phyloP scores from a whole-genome alignment of 2,329 filamentous ascomycete genomes.

The Alternaria gaisen region DNA sequence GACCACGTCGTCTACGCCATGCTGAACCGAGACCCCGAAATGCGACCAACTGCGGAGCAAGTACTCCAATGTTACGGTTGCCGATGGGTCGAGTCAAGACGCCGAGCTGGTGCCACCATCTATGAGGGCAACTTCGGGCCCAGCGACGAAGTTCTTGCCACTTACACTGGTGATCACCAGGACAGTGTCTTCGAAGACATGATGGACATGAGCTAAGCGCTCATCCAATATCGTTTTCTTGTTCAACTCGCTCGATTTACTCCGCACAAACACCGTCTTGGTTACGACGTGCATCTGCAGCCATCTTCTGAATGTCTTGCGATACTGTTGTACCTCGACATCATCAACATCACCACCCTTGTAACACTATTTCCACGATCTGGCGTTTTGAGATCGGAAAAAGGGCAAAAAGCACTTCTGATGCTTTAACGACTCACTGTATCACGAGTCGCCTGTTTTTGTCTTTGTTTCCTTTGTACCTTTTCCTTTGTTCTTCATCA shows the following conservation, averaged over 20 bases:
- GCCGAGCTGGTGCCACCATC: constrained; percentile 88
- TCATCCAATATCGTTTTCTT: background rate
- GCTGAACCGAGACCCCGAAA: constrained; percentile 77
- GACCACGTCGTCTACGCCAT: constrained; percentile 88
- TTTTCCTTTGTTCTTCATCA: constrained; percentile 21
- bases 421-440: constrained; percentile 23
- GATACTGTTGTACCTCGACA: constrained; percentile 15
- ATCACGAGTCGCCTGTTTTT: constrained; percentile 10
- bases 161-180: constrained; percentile 54
- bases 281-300: constrained; percentile 20
- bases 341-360: constrained; percentile 19
- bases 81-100: constrained; percentile 78
- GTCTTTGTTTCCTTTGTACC: background rate
- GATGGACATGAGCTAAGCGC: constrained; percentile 61
- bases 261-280: constrained; percentile 13
- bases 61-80: constrained; percentile 78
- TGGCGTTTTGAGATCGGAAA: constrained; percentile 26
- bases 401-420: constrained; percentile 21
- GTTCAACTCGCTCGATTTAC: background rate
- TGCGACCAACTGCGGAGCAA: constrained; percentile 78
- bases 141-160: constrained; percentile 66
- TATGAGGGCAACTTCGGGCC: constrained; percentile 98
- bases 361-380: constrained; percentile 12
- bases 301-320: constrained; percentile 21
- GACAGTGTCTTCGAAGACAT: constrained; percentile 61